phyloP scores from a whole-genome alignment of 768 basidiomycete genomes.

The Lepiota brunneoincarnata region DNA sequence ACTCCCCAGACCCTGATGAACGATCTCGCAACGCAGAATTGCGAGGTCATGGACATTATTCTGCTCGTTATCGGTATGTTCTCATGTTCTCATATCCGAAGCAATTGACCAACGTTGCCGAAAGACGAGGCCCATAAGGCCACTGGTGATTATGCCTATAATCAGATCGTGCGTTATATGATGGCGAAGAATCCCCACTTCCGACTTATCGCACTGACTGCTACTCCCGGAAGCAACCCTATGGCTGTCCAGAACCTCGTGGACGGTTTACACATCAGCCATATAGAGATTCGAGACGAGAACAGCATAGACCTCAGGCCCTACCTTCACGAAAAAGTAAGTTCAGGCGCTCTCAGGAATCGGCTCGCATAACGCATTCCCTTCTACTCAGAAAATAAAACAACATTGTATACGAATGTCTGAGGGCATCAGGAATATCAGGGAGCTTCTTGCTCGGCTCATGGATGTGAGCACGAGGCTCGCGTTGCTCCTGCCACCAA shows the following conservation, averaged over 20 bases:
- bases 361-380: not conserved
- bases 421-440: conserved; percentile 60
- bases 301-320: conserved; percentile 80
- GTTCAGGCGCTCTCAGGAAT: not conserved
- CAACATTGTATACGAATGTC: conserved; percentile 78
- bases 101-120: not conserved
- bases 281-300: conserved; percentile 93
- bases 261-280: conserved; percentile 92
- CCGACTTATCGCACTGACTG: conserved; percentile 89
- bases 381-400: conserved; percentile 54
- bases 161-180: conserved; percentile 81
- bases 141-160: conserved; percentile 91
- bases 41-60: conserved; percentile 79
- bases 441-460: conserved; percentile 62
- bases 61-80: conserved; percentile 81
- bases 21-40: conserved; percentile 69
- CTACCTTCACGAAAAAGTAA: conserved; percentile 87
- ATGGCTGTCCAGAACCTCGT: conserved; percentile 89
- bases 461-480: conserved; percentile 60
- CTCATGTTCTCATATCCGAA: not conserved
- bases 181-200: conserved; percentile 96
- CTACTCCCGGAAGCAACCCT: conserved; percentile 85
- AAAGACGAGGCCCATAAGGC: conserved; percentile 95
- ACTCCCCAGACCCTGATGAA: conserved; percentile 94
- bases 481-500: not conserved